Evolutionary conservation across 331 rosid species (phyloP), one percentile per base, ranked within the genome.

Genomic region (Stylosanthes scabra): DNA sequence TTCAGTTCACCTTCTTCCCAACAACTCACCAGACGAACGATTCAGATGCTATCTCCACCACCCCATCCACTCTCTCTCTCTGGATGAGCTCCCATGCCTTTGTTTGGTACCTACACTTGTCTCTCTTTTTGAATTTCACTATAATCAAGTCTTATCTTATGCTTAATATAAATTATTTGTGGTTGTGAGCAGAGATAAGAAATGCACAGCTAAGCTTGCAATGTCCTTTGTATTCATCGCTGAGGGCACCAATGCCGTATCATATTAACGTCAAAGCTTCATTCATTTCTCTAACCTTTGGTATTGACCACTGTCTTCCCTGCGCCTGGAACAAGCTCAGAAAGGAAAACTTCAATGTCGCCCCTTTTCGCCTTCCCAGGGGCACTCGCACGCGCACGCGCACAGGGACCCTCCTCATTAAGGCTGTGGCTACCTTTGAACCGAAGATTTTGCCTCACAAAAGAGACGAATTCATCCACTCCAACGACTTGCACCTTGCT

Each of bases 21-120:
- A 20, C 25, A 20, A 20, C 25, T 20, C 25, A 20, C 25, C 25
- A 20, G 25, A 20, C 25, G 25, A 20, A 20, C 39, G 39, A 34
- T 34, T 34, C 37, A 63, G 47, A 44, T 66, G 9, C 74, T 49
- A 68, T 50, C 68, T 79, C 11, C 66, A n/a, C n/a, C n/a, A n/a
- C n/a, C n/a, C n/a, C n/a, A n/a, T 27, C 76, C 66, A 68, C 42
- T 71, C 77, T 11, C 66, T 68, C 86, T 81, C 84, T 74, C 86
- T 89, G 96, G 79, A 92, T 87, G 93, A 86, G 89, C 96, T 82
- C 79, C 89, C 92, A 93, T 93, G 97, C 94, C 91, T 91, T 86
- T 86, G 77, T 83, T 88, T 67, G 97, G 94, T 93, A 85, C 54
- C 61, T 45, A 28, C 11, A 25, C 58, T 27, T 3, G 45, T 52